Evolutionary conservation across 2,329 filamentous ascomycete species (phyloP), one percentile per base, ranked within the genome.

Genomic region (Endocalyx cinctus): DNA sequence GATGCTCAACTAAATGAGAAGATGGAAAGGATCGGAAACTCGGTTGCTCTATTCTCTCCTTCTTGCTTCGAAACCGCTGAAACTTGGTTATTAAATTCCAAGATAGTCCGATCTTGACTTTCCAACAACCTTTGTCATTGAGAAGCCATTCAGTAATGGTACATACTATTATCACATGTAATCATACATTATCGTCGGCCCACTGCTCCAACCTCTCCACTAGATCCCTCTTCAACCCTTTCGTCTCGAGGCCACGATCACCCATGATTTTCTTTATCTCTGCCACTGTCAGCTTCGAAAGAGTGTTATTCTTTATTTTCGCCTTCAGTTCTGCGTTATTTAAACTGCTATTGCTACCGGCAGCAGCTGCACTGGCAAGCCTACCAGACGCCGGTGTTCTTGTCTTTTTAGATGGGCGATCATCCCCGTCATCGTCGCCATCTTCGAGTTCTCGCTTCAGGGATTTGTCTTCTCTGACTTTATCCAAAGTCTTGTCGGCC

Each of bases 201-300:
- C 73, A 79, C 38, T 72, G 58, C 52, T 77, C 74, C 22, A 79
- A 51, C 39, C 68, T 66, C 41, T 78, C 74, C 5, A 77, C 47
- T 29, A 79, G 48, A 2, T 74, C 70, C 3, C 64, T 63, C 57
- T 79, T 79, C 47, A 64, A 63, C 0, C 75, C 75, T 6, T 62
- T 52, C 0, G 64, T 63, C 19, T 66, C 69, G 23, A 77, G 46
- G 0, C 69, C 71, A 37, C 67, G 69, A 17, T 58, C 60, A 0
- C 52, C 59, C 22, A 77, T 57, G 6, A 74, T 52, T 15, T 69
- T 66, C 39, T 66, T 74, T 20, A 79, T 54, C 33, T 72, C 69
- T 0, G 59, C 63, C 7, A 79, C 71, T 4, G 72, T 72, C 63
- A 77, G 65, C 50, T 73, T 74, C n/a, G 58, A 47, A 30, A 79